These are phyloP conservation scores for Metarhizium album DNA, from an alignment of 2,329 filamentous ascomycete species.

Conservation along the genomic window DNA sequence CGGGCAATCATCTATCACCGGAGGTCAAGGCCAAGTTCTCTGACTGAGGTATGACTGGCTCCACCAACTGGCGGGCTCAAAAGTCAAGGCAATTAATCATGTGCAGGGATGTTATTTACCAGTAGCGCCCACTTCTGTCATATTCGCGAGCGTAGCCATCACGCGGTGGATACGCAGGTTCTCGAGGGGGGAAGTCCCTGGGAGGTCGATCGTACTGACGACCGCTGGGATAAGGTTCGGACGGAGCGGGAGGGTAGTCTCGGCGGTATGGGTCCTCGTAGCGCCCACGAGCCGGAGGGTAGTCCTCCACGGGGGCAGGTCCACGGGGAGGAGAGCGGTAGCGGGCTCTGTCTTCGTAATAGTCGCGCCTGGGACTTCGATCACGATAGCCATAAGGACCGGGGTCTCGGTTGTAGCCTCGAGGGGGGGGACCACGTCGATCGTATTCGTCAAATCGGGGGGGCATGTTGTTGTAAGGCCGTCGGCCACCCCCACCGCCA, in stretches of 20 bases:
- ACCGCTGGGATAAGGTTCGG: constrained; percentile 50
- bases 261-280: constrained; percentile 71
- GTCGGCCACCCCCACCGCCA: constrained; percentile 28
- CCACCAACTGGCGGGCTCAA: constrained; percentile 1
- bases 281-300: constrained; percentile 54
- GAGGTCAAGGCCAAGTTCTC: constrained; percentile 24
- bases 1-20: constrained; percentile 22
- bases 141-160: constrained; percentile 37
- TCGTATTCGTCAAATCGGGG: constrained; percentile 66
- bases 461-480: constrained; percentile 48
- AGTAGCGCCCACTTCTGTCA: constrained; percentile 39
- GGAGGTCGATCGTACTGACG: constrained; percentile 46
- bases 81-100: not conserved
- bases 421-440: constrained; percentile 58
- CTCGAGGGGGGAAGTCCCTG: constrained; percentile 38
- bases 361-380: constrained; percentile 73
- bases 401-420: constrained; percentile 58
- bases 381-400: constrained; percentile 73
- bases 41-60: constrained; percentile 6
- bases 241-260: constrained; percentile 54
- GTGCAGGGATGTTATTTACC: constrained; percentile 27
- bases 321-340: constrained; percentile 74
- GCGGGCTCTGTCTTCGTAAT: constrained; percentile 74
- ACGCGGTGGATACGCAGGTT: constrained; percentile 26
- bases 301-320: constrained; percentile 57